A percentile compares a stretch with the other conserved stretches of the same genome.
Evolutionary conservation across 2,329 filamentous ascomycete genomes (phyloP).

Genomic region (Cladosporium sp.): DNA sequence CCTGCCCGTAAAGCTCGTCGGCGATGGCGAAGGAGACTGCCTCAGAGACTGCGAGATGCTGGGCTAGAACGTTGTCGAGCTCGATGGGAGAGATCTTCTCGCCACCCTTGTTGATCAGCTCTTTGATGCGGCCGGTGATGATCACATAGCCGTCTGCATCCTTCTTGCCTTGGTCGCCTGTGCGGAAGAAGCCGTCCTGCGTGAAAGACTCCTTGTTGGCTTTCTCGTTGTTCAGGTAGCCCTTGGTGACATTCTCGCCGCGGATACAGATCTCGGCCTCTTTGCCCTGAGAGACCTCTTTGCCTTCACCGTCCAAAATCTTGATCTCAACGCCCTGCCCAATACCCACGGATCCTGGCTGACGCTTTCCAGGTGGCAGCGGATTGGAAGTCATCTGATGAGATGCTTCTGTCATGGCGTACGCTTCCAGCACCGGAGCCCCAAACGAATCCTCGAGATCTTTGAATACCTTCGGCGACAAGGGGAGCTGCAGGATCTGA

Average conservation of each 20-base stretch:
- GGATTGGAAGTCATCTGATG: slow-evolving; percentile 75
- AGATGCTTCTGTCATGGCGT: slow-evolving; percentile 88
- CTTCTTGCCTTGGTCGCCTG: slow-evolving; percentile 78
- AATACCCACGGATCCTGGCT: slow-evolving; percentile 77
- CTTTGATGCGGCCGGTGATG: slow-evolving; percentile 90
- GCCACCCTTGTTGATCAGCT: slow-evolving; percentile 85
- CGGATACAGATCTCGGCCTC: slow-evolving; percentile 81
- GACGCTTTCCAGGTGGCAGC: slow-evolving; percentile 62
- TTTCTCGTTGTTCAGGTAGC: slow-evolving; percentile 76
- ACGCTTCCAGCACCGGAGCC: slow-evolving; percentile 82
- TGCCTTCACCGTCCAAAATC: slow-evolving; percentile 68
- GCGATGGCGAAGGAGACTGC: slow-evolving; percentile 80
- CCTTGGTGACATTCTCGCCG: slow-evolving; percentile 78
- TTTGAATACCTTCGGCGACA: slow-evolving; percentile 77
- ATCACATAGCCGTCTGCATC: slow-evolving; percentile 77
- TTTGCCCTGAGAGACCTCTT: slow-evolving; percentile 62
- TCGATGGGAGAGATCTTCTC: slow-evolving; percentile 90
- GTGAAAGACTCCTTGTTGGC: slow-evolving; percentile 75
- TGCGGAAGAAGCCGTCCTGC: slow-evolving; percentile 76
- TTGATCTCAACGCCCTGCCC: slow-evolving; percentile 79
- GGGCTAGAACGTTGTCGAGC: slow-evolving; percentile 75
- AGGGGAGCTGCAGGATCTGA: slow-evolving; percentile 81
- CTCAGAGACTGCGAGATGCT: slow-evolving; percentile 68
- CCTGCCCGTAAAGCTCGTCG: slow-evolving; percentile 79
- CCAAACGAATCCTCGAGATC: slow-evolving; percentile 71